Percentiles rank a stretch among this genome's conserved stretches.
These are phyloP conservation scores for Apiospora sp. DNA, from an alignment of 2,329 filamentous ascomycete genomes.

Conservation along the genomic window DNA sequence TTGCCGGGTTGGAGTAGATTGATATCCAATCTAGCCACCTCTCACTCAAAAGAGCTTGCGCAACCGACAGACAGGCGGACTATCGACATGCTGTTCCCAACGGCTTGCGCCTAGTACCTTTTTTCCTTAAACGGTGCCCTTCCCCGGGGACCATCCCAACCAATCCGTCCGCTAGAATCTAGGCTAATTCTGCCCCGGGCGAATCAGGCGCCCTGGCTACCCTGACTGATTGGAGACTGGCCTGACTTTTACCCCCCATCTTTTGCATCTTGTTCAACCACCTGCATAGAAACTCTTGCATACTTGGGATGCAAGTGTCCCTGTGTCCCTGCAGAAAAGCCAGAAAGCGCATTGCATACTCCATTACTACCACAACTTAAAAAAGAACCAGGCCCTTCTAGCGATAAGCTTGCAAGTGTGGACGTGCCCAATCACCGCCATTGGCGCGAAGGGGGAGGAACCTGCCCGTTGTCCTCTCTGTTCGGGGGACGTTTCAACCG, in stretches of 20 bases:
- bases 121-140: constrained; percentile 8
- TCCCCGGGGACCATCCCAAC: constrained; percentile 12
- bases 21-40: background rate
- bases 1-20: background rate
- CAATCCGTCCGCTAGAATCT: constrained; percentile 11
- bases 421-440: constrained; percentile 10
- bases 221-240: background rate
- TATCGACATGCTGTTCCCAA: background rate
- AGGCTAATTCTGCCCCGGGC: background rate
- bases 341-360: background rate
- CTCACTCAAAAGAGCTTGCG: background rate
- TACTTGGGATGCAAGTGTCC: constrained; percentile 3
- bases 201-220: constrained; percentile 2
- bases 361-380: constrained; percentile 19
- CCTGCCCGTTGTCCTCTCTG: background rate
- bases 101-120: background rate
- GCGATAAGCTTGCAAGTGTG: constrained; percentile 17
- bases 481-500: constrained; percentile 15
- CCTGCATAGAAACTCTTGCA: constrained; percentile 16
- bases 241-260: background rate
- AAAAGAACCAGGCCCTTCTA: constrained; percentile 11
- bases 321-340: background rate
- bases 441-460: no score
- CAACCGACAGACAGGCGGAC: background rate
- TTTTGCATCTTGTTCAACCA: background rate